These are phyloP conservation scores for Cryptosporidium xiaoi DNA, from an alignment of 169 alveolate genomes.

Conservation along the genomic window DNA sequence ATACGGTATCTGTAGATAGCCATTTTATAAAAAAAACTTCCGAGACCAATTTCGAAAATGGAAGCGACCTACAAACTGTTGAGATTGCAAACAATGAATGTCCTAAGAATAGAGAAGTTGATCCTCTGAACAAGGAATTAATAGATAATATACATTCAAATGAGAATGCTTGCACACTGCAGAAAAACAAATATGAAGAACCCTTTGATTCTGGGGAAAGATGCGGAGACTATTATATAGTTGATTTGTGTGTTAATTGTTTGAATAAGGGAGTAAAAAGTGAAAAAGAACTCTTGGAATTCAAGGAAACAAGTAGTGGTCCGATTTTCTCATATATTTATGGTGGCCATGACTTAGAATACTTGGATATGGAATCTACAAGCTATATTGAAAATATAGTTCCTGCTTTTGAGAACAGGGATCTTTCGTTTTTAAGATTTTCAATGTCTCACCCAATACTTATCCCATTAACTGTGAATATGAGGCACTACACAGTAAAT, in stretches of 20 bases:
- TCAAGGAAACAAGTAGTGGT: no score
- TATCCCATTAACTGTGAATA: constrained; percentile 42
- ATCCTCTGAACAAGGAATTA: background rate
- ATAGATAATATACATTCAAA: background rate
- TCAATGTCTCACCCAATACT: constrained; percentile 13
- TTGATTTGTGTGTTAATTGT: background rate
- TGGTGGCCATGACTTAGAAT: background rate
- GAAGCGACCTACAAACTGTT: background rate
- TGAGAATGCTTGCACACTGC: background rate
- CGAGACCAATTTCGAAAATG: background rate
- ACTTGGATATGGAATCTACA: background rate
- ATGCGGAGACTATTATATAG: no score
- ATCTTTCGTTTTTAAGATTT: background rate
- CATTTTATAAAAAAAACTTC: background rate
- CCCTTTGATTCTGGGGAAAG: no score
- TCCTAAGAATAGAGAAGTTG: background rate
- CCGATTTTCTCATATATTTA: constrained; percentile 17
- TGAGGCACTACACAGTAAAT: constrained; percentile 23
- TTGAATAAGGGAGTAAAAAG: background rate
- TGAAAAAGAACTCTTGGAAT: constrained; percentile 2
- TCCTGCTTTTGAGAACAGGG: background rate
- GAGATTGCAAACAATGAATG: background rate
- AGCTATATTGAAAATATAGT: background rate
- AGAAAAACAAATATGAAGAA: background rate
- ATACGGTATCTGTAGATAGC: background rate